phyloP scores from a whole-genome alignment of 148 eudicot species.

The Chenopodium album region DNA sequence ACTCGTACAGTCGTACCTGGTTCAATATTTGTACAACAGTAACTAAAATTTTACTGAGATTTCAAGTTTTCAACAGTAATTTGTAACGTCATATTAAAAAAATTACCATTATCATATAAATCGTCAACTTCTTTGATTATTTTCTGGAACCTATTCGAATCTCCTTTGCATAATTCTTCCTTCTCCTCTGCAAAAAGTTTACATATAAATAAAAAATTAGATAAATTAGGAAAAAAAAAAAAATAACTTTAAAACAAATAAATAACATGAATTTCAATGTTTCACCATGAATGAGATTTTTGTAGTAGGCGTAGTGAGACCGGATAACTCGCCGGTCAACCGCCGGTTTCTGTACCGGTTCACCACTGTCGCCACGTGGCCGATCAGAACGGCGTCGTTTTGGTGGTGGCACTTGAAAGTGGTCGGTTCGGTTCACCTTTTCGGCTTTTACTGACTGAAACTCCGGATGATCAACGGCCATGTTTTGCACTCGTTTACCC shows the following conservation, averaged over 20 bases:
- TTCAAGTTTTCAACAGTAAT: no score
- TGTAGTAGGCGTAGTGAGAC: constrained; percentile 16
- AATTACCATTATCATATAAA: constrained; percentile 40
- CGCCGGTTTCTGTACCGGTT: background rate
- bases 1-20: no score
- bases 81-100: no score
- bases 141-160: constrained; percentile 30
- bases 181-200: constrained; percentile 31
- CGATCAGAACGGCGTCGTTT: constrained; percentile 14
- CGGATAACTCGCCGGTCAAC: constrained; percentile 29
- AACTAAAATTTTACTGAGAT: no score
- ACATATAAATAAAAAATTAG: background rate
- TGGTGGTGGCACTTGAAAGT: background rate
- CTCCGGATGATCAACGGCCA: background rate
- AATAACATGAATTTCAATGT: background rate
- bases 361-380: background rate
- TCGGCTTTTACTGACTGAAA: constrained; percentile 9
- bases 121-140: constrained; percentile 39
- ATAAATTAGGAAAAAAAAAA: background rate
- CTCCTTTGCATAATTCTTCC: constrained; percentile 39
- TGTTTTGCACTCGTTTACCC: constrained; percentile 2
- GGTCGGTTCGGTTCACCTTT: background rate
- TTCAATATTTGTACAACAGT: no score
- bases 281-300: constrained; percentile 23
- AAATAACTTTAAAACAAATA: background rate